Conservation (phyloP, 2,329 filamentous ascomycete species). For the Clonostachys byssicola region DNA sequence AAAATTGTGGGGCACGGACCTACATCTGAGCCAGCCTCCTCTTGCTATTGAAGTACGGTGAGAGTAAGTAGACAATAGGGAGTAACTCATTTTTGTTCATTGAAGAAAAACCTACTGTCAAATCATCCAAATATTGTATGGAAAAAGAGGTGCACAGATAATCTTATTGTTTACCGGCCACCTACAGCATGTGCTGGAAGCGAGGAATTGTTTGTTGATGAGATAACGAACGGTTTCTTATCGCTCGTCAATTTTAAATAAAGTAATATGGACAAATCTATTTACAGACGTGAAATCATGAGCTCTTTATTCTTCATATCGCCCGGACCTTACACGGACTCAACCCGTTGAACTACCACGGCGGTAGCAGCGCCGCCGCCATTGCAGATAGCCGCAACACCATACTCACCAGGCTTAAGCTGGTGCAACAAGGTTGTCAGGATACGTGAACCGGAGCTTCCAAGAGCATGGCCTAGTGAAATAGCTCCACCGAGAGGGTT, state of each 20-base stretch:
- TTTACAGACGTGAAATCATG: neutral
- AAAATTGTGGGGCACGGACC: too few relatives aligned
- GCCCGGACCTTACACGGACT: constrained; percentile 38
- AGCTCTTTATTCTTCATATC: neutral
- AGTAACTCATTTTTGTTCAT: too few relatives aligned
- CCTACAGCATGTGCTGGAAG: too few relatives aligned
- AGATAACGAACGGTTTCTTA: neutral
- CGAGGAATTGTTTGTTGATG: too few relatives aligned
- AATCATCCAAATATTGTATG: too few relatives aligned
- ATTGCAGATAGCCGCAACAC: constrained; percentile 94
- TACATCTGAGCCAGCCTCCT: too few relatives aligned
- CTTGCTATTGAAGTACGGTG: too few relatives aligned
- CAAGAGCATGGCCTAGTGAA: constrained; percentile 84
- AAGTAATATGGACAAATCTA: neutral
- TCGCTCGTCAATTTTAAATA: neutral
- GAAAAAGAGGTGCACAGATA: too few relatives aligned
- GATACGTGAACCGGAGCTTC: constrained; percentile 90
- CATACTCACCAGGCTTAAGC: constrained; percentile 87
- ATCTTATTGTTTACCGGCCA: too few relatives aligned
- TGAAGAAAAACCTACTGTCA: too few relatives aligned
- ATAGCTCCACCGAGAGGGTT: constrained; percentile 91
- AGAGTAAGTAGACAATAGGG: too few relatives aligned
- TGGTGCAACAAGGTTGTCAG: constrained; percentile 88
- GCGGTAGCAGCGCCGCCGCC: constrained; percentile 90
- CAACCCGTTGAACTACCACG: constrained; percentile 82